Conservation (phyloP, 345 rosid species). For the Euphorbia lathyris region DNA sequence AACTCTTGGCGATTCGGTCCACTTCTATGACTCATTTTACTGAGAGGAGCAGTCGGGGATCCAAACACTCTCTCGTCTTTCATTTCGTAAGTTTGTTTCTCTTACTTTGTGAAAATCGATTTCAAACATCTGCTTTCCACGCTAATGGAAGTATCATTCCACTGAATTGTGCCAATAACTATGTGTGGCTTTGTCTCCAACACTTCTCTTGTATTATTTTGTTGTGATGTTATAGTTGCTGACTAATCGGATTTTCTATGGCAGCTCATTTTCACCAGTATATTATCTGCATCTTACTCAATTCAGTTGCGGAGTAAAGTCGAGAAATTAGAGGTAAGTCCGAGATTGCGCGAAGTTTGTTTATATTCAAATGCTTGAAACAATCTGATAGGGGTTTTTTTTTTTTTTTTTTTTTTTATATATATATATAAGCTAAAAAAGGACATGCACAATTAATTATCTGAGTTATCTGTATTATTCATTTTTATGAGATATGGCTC, state of each 20-base stretch:
- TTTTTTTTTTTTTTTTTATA: too few species aligned
- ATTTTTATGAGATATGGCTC: constrained; percentile 4
- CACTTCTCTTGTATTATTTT: too few species aligned
- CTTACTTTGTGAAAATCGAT: not conserved
- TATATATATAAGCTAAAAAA: too few species aligned
- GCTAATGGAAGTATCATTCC: too few species aligned
- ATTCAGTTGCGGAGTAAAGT: constrained; percentile 47
- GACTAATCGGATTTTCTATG: constrained; percentile 20
- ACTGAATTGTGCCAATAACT: too few species aligned
- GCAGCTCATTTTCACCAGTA: constrained; percentile 60
- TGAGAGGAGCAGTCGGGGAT: constrained; percentile 33
- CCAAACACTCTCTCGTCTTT: constrained; percentile 29
- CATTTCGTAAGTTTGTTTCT: constrained; percentile 32
- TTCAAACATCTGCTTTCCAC: not conserved
- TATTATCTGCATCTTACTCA: constrained; percentile 42
- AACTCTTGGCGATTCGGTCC: too few species aligned
- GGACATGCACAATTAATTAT: not conserved
- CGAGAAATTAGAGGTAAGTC: constrained; percentile 58
- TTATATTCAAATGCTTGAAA: constrained; percentile 2
- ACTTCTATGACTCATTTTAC: too few species aligned
- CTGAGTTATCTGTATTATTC: not conserved
- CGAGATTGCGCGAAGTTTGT: too few species aligned
- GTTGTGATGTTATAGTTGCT: too few species aligned
- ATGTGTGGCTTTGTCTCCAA: too few species aligned
- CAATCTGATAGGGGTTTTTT: not conserved